Evolutionary conservation across 75 land plant genomes (phyloP).

Genomic region (Larix kaempferi): DNA sequence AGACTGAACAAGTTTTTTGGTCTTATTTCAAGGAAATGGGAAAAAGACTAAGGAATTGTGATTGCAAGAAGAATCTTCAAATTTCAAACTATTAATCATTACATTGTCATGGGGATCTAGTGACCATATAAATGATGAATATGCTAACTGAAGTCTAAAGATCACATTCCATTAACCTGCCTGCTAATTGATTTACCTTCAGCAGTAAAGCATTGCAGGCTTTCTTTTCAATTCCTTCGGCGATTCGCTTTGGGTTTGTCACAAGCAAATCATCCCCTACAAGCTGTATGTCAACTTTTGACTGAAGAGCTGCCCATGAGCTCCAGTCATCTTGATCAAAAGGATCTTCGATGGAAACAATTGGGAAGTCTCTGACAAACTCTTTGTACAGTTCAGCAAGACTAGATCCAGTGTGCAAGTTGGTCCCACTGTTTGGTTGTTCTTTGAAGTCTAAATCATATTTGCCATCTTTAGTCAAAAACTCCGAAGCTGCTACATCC

Average conservation of each 20-base stretch:
- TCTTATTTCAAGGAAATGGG: too few relatives aligned
- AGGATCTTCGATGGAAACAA: conserved; percentile 97
- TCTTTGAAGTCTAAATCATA: conserved; percentile 94
- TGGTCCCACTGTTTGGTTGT: conserved; percentile 82
- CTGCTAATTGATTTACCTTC: conserved; percentile 45
- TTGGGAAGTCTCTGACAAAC: conserved; percentile 85
- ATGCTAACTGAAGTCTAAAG: neutral
- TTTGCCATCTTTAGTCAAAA: conserved; percentile 68
- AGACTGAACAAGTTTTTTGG: too few relatives aligned
- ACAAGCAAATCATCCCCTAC: conserved; percentile 97
- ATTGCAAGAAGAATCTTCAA: neutral
- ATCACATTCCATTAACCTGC: neutral
- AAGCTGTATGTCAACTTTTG: conserved; percentile 71
- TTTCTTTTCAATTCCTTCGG: conserved; percentile 76
- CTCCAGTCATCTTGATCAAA: conserved; percentile 98
- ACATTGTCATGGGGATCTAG: neutral
- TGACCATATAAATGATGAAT: neutral
- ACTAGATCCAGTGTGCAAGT: conserved; percentile 53
- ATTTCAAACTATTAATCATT: conserved; percentile 1
- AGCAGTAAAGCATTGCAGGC: conserved; percentile 91
- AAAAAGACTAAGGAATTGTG: too few relatives aligned
- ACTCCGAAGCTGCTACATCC: conserved; percentile 99
- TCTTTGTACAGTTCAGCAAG: conserved; percentile 82
- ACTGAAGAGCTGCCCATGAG: conserved; percentile 74
- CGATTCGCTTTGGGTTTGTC: conserved; percentile 89